Base-by-base conservation (phyloP, 1,284 basidiomycete species). In the Marasmius fiardii region DNA sequence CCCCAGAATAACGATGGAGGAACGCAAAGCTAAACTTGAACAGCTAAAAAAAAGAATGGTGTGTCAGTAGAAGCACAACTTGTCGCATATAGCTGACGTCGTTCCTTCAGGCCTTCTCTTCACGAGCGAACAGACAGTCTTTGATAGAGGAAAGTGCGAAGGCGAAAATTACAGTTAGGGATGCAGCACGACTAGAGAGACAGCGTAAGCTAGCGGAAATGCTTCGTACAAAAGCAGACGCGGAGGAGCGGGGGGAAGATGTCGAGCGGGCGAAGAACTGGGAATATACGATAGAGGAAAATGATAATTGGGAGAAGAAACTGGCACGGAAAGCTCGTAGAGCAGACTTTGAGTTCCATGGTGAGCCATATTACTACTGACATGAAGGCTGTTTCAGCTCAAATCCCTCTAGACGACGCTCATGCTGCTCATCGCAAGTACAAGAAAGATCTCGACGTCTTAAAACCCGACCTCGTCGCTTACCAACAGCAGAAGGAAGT, bases 221-320 rank as follows among this genome's bases (percentile, higher is more conserved):
- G n/a, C 70, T 98, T 59, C 84, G 94, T 8, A 76, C 86, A 60
- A 94, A 95, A 72, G 86, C 90, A 2, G 92, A 96, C 61, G 92
- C 94, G 0, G 88, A 90, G 66, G 94, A 94, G 59, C 77, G 80
- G 0, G 96, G 95, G 12, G 92, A 89, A 65, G 85, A 87, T 61
- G 76, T 84, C 2, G 83, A 87, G 63, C 77, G 94, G 55, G 81
- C 84, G 65, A 93, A 93, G 78, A 93, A 93, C 65, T 96, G 93
- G 93, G 86, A 92, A 65, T 98, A 92, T 75, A 91, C 88, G 21
- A 90, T 97, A 55, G 95, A 97, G 74, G 93, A 97, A 72, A 95
- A 94, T 64, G 93, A 98, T 64, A 75, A 83, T 59, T 95, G 95
- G 96, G 93, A 95, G 76, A 90, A 90, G 75, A 94, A 94, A 73